These are phyloP conservation scores for Diplocarpon rosae DNA, from an alignment of 2,329 filamentous ascomycete species.

Conservation along the genomic window DNA sequence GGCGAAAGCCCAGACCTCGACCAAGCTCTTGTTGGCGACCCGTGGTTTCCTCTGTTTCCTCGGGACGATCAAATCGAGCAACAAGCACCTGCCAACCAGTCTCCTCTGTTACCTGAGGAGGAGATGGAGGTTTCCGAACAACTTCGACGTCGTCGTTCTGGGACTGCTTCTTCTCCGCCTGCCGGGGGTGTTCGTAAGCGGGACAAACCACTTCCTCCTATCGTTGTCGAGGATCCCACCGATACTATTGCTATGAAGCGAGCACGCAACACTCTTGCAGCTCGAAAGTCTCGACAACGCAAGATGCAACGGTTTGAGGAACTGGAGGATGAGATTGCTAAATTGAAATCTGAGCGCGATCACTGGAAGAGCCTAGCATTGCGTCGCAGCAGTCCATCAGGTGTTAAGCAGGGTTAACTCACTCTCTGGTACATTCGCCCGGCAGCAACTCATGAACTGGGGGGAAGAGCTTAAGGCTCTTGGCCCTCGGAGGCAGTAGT, in stretches of 20 bases:
- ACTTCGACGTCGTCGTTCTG: conserved; percentile 36
- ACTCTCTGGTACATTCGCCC: conserved; percentile 13
- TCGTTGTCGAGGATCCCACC: conserved; percentile 60
- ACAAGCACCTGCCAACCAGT: conserved; percentile 17
- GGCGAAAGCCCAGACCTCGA: conserved; percentile 44
- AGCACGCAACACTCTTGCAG: conserved; percentile 84
- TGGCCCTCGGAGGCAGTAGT: conserved; percentile 22
- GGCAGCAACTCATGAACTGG: conserved; percentile 27
- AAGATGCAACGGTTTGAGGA: conserved; percentile 69
- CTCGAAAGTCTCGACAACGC: conserved; percentile 82
- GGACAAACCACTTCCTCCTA: conserved; percentile 69
- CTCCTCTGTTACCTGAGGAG: conserved; percentile 29
- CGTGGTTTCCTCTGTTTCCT: conserved; percentile 69
- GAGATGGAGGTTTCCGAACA: conserved; percentile 37
- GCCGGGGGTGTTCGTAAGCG: conserved; percentile 66
- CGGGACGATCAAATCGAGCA: conserved; percentile 30
- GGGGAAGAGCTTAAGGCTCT: conserved; percentile 21
- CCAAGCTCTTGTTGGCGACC: conserved; percentile 31
- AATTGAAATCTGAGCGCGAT: conserved; percentile 55
- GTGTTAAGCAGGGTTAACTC: conserved; percentile 14
- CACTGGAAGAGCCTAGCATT: conserved; percentile 44
- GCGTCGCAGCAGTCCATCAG: conserved; percentile 1
- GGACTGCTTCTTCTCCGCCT: conserved; percentile 51
- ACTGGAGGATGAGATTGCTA: conserved; percentile 61
- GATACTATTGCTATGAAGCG: conserved; percentile 83